phyloP scores from a whole-genome alignment of 2,329 filamentous ascomycete species.

The Truncatella angustata region DNA sequence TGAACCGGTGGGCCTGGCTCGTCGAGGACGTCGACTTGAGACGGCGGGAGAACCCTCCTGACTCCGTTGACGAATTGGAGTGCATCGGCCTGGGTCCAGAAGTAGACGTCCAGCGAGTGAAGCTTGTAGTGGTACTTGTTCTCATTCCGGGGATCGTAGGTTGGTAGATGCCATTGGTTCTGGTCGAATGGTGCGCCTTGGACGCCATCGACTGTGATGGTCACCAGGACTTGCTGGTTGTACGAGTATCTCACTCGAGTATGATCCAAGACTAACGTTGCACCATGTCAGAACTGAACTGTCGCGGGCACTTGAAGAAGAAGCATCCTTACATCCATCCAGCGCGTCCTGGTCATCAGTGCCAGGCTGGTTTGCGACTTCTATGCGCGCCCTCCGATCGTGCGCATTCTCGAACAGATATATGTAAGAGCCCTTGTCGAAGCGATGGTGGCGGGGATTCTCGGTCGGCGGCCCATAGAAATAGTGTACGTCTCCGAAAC shows the following conservation, averaged over 20 bases:
- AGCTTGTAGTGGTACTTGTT: slow-evolving; percentile 78
- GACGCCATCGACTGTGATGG: slow-evolving; percentile 58
- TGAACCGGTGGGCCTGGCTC: slow-evolving; percentile 52
- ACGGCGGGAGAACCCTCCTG: slow-evolving; percentile 59
- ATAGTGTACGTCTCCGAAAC: slow-evolving; percentile 78
- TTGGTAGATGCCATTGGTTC: slow-evolving; percentile 73
- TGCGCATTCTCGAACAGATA: slow-evolving; percentile 75
- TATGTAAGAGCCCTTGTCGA: slow-evolving; percentile 76
- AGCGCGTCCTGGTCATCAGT: slow-evolving; percentile 78
- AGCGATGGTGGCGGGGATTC: slow-evolving; percentile 74
- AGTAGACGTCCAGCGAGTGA: slow-evolving; percentile 74
- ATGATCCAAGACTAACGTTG: slow-evolving; percentile 58
- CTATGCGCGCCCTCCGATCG: slow-evolving; percentile 66
- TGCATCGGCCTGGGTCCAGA: slow-evolving; percentile 74
- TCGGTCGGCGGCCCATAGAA: slow-evolving; percentile 68
- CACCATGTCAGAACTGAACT: neutral
- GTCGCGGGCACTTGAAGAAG: no score
- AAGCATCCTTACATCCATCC: slow-evolving; percentile 61
- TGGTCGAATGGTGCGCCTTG: slow-evolving; percentile 35
- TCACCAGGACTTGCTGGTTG: slow-evolving; percentile 71
- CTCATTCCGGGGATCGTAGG: slow-evolving; percentile 69
- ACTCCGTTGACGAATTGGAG: slow-evolving; percentile 68
- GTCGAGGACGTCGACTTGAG: slow-evolving; percentile 62
- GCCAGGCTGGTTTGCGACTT: slow-evolving; percentile 73
- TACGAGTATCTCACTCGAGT: slow-evolving; percentile 68